Evolutionary conservation across 495 filamentous ascomycete genomes (phyloP), one percentile per base, ranked within the genome.

Genomic region (Neurospora sublineolata): DNA sequence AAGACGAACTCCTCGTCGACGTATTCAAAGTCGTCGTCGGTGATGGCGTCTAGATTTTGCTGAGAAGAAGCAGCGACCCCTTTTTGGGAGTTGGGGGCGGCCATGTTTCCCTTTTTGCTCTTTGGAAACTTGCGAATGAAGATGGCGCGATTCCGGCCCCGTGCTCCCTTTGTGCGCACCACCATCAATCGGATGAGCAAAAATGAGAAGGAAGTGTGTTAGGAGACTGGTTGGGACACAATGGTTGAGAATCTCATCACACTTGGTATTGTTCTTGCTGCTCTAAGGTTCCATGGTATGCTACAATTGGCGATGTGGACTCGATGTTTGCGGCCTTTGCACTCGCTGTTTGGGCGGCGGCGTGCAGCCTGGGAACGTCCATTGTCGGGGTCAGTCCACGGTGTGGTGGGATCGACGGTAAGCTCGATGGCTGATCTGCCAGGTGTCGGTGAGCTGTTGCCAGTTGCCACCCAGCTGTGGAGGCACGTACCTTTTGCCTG

Each of bases 1-100:
- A 27, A 68, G 71, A 68, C 27, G 6, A 73, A 69, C 42, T 80
- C 78, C 36, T 76, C 76, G 42, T 79, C 75, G 18, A 72, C 73
- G 68, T 30, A 20, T 23, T 76, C 75, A 67, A 64, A 64, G 7
- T 74, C 70, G 60, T 70, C 46, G 69, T 68, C 58, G 12, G 69
- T 71, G 36, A 70, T 42, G 68, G 39, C 67, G n/a, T 23, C 52
- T 3, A 64, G 52, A 5, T 46, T 58, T 58, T 64, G 39, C 69
- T 37, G 40, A 30, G 33, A 37, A 36, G 30, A 36, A 70, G 69
- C 16, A n/a, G 27, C 16, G 27, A 23, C 60, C 52, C 11, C 42
- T 67, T 69, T 14, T 70, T 58, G 41, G 58, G 41, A 18, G 42
- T 9, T 33, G 39, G 67, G 38, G 33, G 67, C 30, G 16, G 69